Conservation (phyloP, 192 early-diverging fungal species). For the Rhizoclosmatium sp. region DNA sequence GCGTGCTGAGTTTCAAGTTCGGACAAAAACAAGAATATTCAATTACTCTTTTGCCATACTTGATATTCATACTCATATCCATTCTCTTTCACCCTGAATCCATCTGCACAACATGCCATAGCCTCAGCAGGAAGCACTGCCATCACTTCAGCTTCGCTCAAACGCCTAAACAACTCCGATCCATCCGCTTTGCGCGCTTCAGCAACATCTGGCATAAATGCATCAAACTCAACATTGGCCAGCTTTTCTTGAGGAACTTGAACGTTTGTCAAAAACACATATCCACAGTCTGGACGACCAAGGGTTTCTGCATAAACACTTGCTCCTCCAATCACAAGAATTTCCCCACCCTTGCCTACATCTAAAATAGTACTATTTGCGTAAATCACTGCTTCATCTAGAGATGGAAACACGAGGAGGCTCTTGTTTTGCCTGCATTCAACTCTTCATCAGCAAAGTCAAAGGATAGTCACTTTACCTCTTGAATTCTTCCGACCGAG, state of each 20-base stretch:
- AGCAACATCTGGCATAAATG: constrained; percentile 17
- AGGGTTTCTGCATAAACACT: constrained; percentile 78
- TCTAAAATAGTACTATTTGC: constrained; percentile 50
- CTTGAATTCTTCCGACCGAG: constrained; percentile 57
- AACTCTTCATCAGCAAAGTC: too few species aligned
- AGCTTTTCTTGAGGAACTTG: constrained; percentile 52
- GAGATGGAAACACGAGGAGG: constrained; percentile 48
- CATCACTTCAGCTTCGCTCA: neutral
- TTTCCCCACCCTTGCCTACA: constrained; percentile 37
- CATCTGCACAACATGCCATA: neutral
- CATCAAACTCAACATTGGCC: neutral
- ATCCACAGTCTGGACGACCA: constrained; percentile 56
- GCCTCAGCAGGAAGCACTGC: neutral
- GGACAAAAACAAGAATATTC: too few species aligned
- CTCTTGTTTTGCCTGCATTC: neutral
- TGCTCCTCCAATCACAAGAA: constrained; percentile 87
- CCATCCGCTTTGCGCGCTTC: constrained; percentile 55
- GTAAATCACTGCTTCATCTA: constrained; percentile 62
- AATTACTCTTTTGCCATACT: neutral
- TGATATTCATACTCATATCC: neutral
- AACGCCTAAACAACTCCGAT: neutral
- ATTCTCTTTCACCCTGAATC: neutral
- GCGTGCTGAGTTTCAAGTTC: neutral
- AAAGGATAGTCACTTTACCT: constrained; percentile 15
- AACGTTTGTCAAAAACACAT: constrained; percentile 78